These are phyloP conservation scores for Oryza meyeriana DNA, from an alignment of 176 grass and related monocot species.

Conservation along the genomic window DNA sequence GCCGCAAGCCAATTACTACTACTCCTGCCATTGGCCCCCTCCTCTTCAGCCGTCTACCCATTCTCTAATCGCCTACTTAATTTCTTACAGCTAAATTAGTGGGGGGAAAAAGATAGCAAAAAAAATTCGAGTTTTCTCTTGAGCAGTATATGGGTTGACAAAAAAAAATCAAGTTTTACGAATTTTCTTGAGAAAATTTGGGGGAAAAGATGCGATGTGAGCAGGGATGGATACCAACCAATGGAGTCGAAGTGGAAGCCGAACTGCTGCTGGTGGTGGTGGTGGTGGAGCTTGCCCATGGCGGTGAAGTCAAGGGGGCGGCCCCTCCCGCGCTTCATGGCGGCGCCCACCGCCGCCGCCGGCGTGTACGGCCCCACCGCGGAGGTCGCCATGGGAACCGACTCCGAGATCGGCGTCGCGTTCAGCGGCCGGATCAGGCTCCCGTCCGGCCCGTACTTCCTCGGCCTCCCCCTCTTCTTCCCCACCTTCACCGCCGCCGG, in stretches of 20 bases:
- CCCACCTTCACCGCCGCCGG: conserved; percentile 39
- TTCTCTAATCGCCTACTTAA: neutral
- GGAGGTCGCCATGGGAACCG: conserved; percentile 42
- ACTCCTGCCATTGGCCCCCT: conserved; percentile 5
- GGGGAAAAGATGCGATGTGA: neutral
- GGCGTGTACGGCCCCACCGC: conserved; percentile 68
- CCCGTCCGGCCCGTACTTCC: conserved; percentile 93
- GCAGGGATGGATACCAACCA: conserved; percentile 38
- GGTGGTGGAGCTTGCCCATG: conserved; percentile 28
- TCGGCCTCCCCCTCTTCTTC: conserved; percentile 91
- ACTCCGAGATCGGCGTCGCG: conserved; percentile 86
- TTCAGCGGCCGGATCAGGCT: conserved; percentile 84
- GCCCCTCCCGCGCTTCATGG: conserved; percentile 88
- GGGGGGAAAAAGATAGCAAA: neutral
- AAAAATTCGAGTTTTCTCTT: neutral
- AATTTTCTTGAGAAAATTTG: neutral
- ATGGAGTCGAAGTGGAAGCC: conserved; percentile 51
- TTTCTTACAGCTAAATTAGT: conserved; percentile 17
- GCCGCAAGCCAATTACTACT: conserved; percentile 13
- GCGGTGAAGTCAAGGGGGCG: conserved; percentile 55
- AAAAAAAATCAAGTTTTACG: neutral
- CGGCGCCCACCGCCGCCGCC: conserved; percentile 75
- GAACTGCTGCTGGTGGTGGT: conserved; percentile 30
- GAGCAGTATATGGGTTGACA: neutral
- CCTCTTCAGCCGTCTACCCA: neutral